These are phyloP conservation scores for Lichtheimia ramosa DNA, from an alignment of 371 early-diverging fungal genomes.

Conservation along the genomic window DNA sequence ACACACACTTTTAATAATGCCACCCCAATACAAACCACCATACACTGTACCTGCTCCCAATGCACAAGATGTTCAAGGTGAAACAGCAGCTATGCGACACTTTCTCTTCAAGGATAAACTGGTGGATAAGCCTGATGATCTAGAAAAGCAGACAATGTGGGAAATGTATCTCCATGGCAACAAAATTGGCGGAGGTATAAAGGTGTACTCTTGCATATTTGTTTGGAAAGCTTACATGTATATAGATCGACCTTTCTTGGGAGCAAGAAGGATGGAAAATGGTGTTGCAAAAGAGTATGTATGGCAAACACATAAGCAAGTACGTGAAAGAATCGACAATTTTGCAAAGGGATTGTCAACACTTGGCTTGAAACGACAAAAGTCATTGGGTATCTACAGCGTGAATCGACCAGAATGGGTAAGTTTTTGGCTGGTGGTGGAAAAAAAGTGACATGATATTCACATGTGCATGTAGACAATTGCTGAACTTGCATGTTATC, in stretches of 20 bases:
- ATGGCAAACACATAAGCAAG: constrained; percentile 61
- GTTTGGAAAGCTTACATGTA: neutral
- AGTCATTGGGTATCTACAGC: constrained; percentile 75
- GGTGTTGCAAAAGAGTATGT: constrained; percentile 63
- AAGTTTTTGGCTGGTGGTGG: constrained; percentile 10
- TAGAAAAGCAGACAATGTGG: constrained; percentile 46
- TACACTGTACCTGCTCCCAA: constrained; percentile 40
- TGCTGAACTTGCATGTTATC: constrained; percentile 75
- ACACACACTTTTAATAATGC: constrained; percentile 13
- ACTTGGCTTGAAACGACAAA: constrained; percentile 41
- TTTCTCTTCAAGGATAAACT: constrained; percentile 54
- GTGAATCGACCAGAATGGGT: constrained; percentile 93
- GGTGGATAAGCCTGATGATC: constrained; percentile 45
- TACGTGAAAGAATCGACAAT: constrained; percentile 54
- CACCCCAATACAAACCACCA: constrained; percentile 36
- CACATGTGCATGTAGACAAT: constrained; percentile 48
- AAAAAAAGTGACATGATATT: neutral
- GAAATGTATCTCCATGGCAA: constrained; percentile 61
- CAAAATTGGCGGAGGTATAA: no score
- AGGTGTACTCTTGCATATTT: neutral
- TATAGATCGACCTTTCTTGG: constrained; percentile 51
- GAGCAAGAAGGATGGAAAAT: constrained; percentile 51
- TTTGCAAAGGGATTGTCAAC: constrained; percentile 60
- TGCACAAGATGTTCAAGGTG: constrained; percentile 41
- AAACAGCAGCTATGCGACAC: constrained; percentile 54